These are phyloP conservation scores for Niveomyces coronatus DNA, from an alignment of 2,329 filamentous ascomycete species.

Conservation along the genomic window DNA sequence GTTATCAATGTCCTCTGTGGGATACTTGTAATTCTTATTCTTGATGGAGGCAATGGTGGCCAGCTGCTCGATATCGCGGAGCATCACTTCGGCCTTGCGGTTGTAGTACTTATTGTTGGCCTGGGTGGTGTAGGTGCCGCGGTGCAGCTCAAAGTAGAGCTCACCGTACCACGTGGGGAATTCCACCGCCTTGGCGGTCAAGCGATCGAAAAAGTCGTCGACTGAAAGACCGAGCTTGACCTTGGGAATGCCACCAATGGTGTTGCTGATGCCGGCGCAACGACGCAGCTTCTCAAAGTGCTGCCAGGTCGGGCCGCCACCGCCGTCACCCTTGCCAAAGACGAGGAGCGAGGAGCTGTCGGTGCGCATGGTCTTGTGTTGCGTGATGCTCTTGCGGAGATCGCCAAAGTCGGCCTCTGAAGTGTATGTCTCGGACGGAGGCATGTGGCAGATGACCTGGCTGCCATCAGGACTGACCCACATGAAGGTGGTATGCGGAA, in stretches of 20 bases:
- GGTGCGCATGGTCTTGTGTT: constrained; percentile 93
- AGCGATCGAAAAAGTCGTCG: constrained; percentile 82
- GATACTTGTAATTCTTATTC: constrained; percentile 69
- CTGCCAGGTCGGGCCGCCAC: constrained; percentile 87
- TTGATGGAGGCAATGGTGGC: constrained; percentile 76
- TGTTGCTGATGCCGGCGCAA: constrained; percentile 85
- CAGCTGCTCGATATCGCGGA: constrained; percentile 80
- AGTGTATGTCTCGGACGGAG: constrained; percentile 90
- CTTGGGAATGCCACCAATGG: constrained; percentile 66
- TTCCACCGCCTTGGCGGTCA: constrained; percentile 68
- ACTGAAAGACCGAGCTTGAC: constrained; percentile 84
- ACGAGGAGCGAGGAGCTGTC: constrained; percentile 84
- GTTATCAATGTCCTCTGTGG: constrained; percentile 83
- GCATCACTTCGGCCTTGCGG: constrained; percentile 69
- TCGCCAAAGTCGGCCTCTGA: constrained; percentile 92
- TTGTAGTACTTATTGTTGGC: constrained; percentile 97
- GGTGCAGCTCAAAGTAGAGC: constrained; percentile 94
- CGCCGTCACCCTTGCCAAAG: constrained; percentile 94
- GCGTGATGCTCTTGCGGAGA: constrained; percentile 74
- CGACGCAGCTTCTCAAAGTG: constrained; percentile 91
- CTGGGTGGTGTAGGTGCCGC: constrained; percentile 94
- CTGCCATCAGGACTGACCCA: constrained; percentile 95
- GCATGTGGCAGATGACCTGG: constrained; percentile 97
- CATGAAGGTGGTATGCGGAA: constrained; percentile 97
- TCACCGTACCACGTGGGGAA: constrained; percentile 97